Base-by-base conservation (phyloP, 2,329 filamentous ascomycete genomes). In the Penicillium sp. region DNA sequence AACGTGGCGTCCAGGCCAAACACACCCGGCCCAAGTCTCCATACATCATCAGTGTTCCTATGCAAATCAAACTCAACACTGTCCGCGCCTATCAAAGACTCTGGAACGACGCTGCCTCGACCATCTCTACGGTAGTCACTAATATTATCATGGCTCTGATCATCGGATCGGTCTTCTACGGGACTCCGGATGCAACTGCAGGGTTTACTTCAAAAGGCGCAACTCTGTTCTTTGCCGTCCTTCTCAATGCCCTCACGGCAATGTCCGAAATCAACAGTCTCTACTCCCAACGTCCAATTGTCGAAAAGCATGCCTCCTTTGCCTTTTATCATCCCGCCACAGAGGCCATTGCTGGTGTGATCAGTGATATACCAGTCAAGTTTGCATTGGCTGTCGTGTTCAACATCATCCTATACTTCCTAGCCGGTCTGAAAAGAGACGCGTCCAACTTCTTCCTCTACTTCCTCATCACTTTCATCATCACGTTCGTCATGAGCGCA, bases 391-490 rank as follows among this genome's bases (percentile, higher is more conserved):
- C 84, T 2, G 82, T 94, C 57, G 74, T 83, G 4, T 95, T 95
- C 80, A 93, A 95, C 70, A 56, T 92, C 32, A 81, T 85, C 2
- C 73, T 96, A 5, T 96, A 96, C 77, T 96, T 96, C 75, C 86
- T 96, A 83, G 87, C 89, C 0, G 89, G 90, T 59, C 78, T 97
- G 29, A 83, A 88, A 50, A 82, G 90, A 51, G 85, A 88, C 61
- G 78, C 89, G 0, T 87, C 86, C 1, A 76, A 86, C 1, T 96
- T 94, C 79, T 96, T 96, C 81, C 89, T 92, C 78, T 96, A 90
- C 81, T 75, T 92, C 53, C 79, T 96, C 49, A 82, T 92, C 67
- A 87, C 85, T 2, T 92, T 94, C 76, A 71, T 82, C 56, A 84
- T 85, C 2, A 89, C 89, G 1, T 65, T 95, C 65, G 80, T 84